A percentile compares a stretch with the other conserved stretches of the same genome.
Conservation (phyloP, 257 asterid genomes). For the Fraxinus quadrangulata region DNA sequence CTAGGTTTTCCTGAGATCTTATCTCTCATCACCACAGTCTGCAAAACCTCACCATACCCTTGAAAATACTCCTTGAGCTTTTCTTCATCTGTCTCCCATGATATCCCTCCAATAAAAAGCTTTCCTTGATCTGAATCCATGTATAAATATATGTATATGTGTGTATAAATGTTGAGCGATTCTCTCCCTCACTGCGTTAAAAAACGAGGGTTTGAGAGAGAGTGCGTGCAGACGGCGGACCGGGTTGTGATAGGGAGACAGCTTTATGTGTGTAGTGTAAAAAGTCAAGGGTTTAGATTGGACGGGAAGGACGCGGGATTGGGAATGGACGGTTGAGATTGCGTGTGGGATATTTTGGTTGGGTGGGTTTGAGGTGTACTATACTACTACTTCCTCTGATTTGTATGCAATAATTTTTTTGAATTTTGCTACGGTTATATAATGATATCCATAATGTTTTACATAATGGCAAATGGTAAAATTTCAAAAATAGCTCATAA, state of each 20-base stretch:
- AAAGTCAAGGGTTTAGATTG: constrained; percentile 24
- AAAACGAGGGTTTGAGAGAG: constrained; percentile 29
- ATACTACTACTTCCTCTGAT: no score
- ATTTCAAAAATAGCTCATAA: no score
- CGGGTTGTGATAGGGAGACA: background rate
- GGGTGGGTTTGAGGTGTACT: background rate
- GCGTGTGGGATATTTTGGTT: constrained; percentile 7
- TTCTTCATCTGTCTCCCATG: constrained; percentile 86
- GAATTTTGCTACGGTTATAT: no score
- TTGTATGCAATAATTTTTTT: no score
- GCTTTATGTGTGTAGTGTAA: background rate
- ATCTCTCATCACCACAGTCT: constrained; percentile 80
- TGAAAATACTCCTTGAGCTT: constrained; percentile 76
- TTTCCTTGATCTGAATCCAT: constrained; percentile 98
- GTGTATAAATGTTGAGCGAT: background rate
- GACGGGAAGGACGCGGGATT: background rate
- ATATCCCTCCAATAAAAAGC: constrained; percentile 87
- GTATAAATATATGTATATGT: background rate
- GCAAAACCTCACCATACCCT: constrained; percentile 75
- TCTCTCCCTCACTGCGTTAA: background rate
- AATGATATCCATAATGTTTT: no score
- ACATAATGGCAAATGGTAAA: no score
- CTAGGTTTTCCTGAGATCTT: constrained; percentile 76
- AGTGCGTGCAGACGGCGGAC: constrained; percentile 24
- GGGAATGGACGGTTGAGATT: constrained; percentile 44